Base-by-base conservation (phyloP, 1,284 basidiomycete genomes). In the Heterobasidion irregulare region DNA sequence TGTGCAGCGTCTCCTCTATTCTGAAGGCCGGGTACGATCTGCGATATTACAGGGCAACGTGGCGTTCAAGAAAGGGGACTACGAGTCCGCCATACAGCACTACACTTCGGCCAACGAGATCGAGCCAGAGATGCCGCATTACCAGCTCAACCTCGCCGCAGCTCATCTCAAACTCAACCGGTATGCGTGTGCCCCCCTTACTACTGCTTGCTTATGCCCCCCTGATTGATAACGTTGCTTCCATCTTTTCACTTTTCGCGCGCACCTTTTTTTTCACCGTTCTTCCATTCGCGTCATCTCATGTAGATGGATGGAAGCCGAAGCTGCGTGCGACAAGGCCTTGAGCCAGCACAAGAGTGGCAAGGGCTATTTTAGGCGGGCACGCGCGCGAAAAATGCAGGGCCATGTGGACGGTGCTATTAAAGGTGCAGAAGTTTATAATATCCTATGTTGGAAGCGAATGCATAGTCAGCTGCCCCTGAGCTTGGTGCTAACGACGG, bases 61-160 rank as follows among this genome's bases (percentile, higher is more conserved):
- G 43, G 82, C 83, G 1, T 87, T 83, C 67, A 78, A 83, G 47
- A 75, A 74, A 55, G 81, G 80, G 10, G 75, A 83, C 41, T 86
- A 74, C 57, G 66, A 72, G 26, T 61, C 62, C 8, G 84, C 85
- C 0, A 76, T 84, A 54, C 65, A 72, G 56, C 74, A 76, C 52
- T 87, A 87, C 64, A 73, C 79, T 60, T 65, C 69, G 5, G 84
- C 84, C 1, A 73, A 82, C 60, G 63, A 72, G 8, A 82, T 84
- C 50, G 85, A 87, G 63, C 78, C 83, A 8, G 84, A 86, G 64
- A 68, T 87, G 58, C 83, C 84, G 2, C 79, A 84, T 64, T 87
- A 87, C 61, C 80, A 86, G 62, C 75, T 87, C 43, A 87, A 87
- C 61, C 72, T 86, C 16, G 84, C 85, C 2, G 84, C 84, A 5